These are phyloP conservation scores for Ophiostoma perfectum DNA, from an alignment of 2,329 filamentous ascomycete species.

Conservation along the genomic window DNA sequence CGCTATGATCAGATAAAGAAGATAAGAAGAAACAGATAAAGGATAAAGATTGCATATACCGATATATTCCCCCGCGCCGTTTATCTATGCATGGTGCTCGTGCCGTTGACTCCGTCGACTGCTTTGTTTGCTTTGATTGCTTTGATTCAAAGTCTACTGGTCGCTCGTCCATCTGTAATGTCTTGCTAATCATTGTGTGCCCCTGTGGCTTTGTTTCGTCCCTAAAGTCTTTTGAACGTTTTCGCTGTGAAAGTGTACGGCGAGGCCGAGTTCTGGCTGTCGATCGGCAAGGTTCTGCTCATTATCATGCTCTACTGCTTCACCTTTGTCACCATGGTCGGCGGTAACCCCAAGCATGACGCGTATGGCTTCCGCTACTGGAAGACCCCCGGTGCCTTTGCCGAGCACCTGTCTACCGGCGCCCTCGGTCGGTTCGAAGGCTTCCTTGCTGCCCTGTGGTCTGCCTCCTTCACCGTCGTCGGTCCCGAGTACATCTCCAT, in stretches of 20 bases:
- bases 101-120: neutral
- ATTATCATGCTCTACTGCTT: constrained; percentile 55
- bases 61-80: neutral
- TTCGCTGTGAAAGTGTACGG: constrained; percentile 36
- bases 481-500: constrained; percentile 62
- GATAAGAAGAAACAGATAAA: neutral
- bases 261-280: constrained; percentile 47
- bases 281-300: constrained; percentile 41
- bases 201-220: neutral
- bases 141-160: neutral
- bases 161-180: neutral
- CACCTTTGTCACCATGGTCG: constrained; percentile 52
- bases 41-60: neutral
- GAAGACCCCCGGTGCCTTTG: constrained; percentile 41
- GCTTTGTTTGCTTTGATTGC: neutral
- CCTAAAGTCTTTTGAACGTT: constrained; percentile 23
- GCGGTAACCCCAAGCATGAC: constrained; percentile 48
- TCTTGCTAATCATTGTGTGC: constrained; percentile 5
- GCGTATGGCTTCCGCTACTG: constrained; percentile 43
- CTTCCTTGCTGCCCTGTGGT: constrained; percentile 32
- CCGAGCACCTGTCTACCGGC: constrained; percentile 35
- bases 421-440: constrained; percentile 35
- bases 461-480: constrained; percentile 39
- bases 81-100: constrained; percentile 6
- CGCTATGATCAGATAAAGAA: neutral